Evolutionary conservation across 176 grass and related monocot species (phyloP), one percentile per base, ranked within the genome.

Genomic region (Oryza glumipatula): DNA sequence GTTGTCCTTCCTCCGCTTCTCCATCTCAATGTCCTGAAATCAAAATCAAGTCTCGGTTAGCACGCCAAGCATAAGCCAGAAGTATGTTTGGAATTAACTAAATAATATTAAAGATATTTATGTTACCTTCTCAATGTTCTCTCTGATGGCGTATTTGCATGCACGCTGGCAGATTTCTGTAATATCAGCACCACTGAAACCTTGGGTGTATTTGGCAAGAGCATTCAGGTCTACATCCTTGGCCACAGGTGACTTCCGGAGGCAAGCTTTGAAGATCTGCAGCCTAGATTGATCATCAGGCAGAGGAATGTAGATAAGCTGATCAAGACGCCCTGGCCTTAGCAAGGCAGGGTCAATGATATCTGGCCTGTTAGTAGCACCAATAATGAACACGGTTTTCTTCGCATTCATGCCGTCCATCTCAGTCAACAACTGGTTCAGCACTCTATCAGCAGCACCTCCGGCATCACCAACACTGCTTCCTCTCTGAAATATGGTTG

Each of bases 141-240:
- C 94, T 68, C 94, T 92, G 35, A 97, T 94, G 38, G 94, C 94
- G 66, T 94, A 97, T 71, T 97, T 97, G 80, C 94, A 97, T 2
- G 94, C 80, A 6, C 94, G 92, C 36, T 97, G 94, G 51, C 92
- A 97, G 64, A 97, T 94, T 82, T 97, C 94, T 24, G 94, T 94
- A 54, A 97, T 94, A 84, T 97, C 94, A 19, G 94, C 94, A 82
- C 94, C 94, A 13, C 94, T 97, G 78, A 97, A 97, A 10, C 94
- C 94, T 78, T 97, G 92, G n/a, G 94, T 97, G 89, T 94, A 92
- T 61, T 90, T 94, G 16, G 88, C 92, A 41, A 97, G 92, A 33
- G 92, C 94, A 6, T 48, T 68, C 79, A 97, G 73, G 64, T 97
- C 94, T 26, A 97, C 90, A 74, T 94, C 90, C 48, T 94, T 92